Conservation (phyloP, 2,329 filamentous ascomycete genomes). For the Fusarium sp. region DNA sequence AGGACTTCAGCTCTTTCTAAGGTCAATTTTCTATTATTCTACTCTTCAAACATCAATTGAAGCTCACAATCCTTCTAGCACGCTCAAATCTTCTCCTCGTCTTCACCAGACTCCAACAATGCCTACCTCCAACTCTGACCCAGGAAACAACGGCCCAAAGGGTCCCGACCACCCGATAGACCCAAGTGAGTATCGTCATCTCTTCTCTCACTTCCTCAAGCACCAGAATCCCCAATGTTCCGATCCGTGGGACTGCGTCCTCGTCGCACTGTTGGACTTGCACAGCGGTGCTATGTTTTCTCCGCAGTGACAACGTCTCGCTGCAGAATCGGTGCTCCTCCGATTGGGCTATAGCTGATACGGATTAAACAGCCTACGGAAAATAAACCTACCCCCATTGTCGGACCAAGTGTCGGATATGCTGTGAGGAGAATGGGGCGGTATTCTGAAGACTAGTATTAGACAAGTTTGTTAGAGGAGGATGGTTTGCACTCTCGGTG, state of each 20-base stretch:
- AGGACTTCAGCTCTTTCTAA: neutral
- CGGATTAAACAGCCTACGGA: conserved; percentile 15
- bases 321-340: conserved; percentile 13
- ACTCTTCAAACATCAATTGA: neutral
- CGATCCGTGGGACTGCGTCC: neutral
- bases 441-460: neutral
- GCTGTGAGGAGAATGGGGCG: neutral
- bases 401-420: neutral
- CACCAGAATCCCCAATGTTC: neutral
- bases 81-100: neutral
- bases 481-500: neutral
- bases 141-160: conserved; percentile 20
- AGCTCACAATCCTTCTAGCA: neutral
- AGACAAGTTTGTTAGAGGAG: neutral
- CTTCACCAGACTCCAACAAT: conserved; percentile 15
- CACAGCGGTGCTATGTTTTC: conserved; percentile 23
- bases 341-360: conserved; percentile 20
- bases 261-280: conserved; percentile 7
- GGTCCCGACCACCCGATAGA: conserved; percentile 22
- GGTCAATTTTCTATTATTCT: neutral
- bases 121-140: conserved; percentile 5
- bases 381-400: conserved; percentile 2
- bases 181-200: conserved; percentile 12
- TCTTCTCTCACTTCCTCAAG: neutral
- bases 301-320: conserved; percentile 15